These are phyloP conservation scores for Populus tomentosa DNA, from an alignment of 441 rosid species.

Conservation along the genomic window DNA sequence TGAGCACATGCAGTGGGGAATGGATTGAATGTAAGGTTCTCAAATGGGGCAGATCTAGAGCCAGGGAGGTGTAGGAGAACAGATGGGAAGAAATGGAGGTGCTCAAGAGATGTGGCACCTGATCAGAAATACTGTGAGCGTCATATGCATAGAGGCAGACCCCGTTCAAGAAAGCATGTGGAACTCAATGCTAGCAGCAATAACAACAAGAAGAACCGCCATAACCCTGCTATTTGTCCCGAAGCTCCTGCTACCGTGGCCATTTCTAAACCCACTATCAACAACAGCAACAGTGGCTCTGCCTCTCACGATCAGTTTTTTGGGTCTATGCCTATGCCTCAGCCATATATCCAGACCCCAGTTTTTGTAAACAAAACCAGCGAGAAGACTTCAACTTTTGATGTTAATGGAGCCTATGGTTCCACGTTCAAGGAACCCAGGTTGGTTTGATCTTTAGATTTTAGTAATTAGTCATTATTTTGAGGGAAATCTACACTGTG, in stretches of 20 bases:
- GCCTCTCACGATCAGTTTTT: not conserved
- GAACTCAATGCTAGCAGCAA: slow-evolving; percentile 32
- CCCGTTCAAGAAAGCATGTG: slow-evolving; percentile 43
- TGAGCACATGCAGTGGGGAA: not conserved
- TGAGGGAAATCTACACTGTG: not conserved
- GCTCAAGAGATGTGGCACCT: slow-evolving; percentile 17
- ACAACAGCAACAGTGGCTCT: not conserved
- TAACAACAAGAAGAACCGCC: slow-evolving; percentile 30
- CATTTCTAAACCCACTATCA: not conserved
- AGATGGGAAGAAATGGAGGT: slow-evolving; percentile 24
- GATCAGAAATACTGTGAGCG: slow-evolving; percentile 25
- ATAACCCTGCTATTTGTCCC: not conserved
- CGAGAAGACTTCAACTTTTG: slow-evolving; percentile 13
- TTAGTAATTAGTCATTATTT: not conserved
- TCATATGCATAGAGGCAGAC: slow-evolving; percentile 21
- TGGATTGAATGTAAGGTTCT: not conserved
- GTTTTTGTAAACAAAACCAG: not conserved
- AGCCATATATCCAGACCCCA: not conserved
- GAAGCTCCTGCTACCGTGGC: slow-evolving; percentile 8
- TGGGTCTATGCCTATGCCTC: not conserved
- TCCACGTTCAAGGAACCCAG: slow-evolving; percentile 25
- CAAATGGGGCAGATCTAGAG: slow-evolving; percentile 13
- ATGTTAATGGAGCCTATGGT: not conserved
- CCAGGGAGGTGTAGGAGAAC: slow-evolving; percentile 20
- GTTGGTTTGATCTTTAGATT: slow-evolving; percentile 10